Evolutionary conservation across 768 basidiomycete species (phyloP), one percentile per base, ranked within the genome.

Genomic region (Sarcodon sp.): DNA sequence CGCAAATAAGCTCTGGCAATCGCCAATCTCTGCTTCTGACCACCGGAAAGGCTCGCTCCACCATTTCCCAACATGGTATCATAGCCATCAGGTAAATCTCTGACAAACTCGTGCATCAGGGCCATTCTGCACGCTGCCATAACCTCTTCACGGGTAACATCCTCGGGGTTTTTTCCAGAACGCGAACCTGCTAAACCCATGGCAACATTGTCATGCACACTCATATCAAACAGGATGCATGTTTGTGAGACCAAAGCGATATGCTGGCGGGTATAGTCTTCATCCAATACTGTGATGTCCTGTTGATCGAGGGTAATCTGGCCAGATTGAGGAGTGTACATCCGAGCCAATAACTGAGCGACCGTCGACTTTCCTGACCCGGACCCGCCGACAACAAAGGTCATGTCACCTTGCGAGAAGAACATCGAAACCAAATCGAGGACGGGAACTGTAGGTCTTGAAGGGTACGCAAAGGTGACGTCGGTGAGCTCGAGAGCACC

Each of bases 1-100:
- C 92, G 69, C 47, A 98, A 64, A 50, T 77, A 73, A 1, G 89
- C 93, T 45, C 94, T 69, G 0, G 94, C 94, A 49, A 99, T 79
- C 6, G 89, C 88, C 31, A 99, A 59, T 7, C 94, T 66, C 66
- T 99, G 94, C 55, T 78, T 78, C 70, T 98, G 96, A 2, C 94
- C 94, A 11, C 94, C 94, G 53, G 87, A 90, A 54, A 93, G 64
- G 39, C 74, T 79, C 2, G 85, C 75, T 2, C 91, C 93, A 31
- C 73, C 77, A 18, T 68, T 77, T 0, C 87, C 87, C 2, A 97
- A 65, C 32, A 71, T 63, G 0, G 92, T 94, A 43, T 93, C 87
- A 55, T 97, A 97, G 0, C 91, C 90, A 3, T 82, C 73, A 0
- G 88, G 89, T n/a, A 98, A 66, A 47, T 82, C 86, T 12, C 67